Evolutionary conservation across 352 stramenopile genomes (phyloP).

Genomic region (Phytopythium mirpurense): DNA sequence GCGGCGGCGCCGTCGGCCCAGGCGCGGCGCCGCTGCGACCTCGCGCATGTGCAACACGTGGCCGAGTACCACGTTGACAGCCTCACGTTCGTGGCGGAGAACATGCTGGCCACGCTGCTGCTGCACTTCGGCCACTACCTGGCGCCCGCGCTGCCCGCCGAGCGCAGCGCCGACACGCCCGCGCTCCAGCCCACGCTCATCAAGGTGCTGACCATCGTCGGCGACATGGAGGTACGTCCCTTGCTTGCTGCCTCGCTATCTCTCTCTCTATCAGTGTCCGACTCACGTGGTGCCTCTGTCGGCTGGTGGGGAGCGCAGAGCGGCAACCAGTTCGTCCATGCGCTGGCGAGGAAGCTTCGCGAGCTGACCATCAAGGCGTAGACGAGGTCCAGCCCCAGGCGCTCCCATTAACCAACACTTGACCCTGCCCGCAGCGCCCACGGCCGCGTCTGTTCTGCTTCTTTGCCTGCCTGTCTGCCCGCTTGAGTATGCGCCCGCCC

Average conservation of each 20-base stretch:
- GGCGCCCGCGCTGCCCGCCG: slow-evolving; percentile 22
- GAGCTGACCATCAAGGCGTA: slow-evolving; percentile 41
- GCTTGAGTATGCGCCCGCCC: too few relatives aligned
- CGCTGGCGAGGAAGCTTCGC: slow-evolving; percentile 57
- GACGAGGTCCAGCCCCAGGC: too few relatives aligned
- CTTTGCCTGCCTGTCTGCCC: not conserved
- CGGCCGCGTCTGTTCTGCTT: not conserved
- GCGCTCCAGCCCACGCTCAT: slow-evolving; percentile 50
- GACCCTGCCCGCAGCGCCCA: not conserved
- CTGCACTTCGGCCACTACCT: slow-evolving; percentile 71
- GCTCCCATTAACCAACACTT: not conserved
- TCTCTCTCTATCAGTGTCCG: not conserved
- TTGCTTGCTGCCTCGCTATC: not conserved
- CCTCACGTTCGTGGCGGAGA: slow-evolving; percentile 71
- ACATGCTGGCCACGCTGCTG: slow-evolving; percentile 65
- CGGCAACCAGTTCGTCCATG: slow-evolving; percentile 59
- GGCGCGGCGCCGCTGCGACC: slow-evolving; percentile 5
- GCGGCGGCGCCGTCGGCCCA: slow-evolving; percentile 10
- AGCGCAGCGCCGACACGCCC: slow-evolving; percentile 5
- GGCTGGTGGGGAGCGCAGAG: slow-evolving; percentile 23
- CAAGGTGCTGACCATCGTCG: slow-evolving; percentile 62
- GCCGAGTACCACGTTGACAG: slow-evolving; percentile 78
- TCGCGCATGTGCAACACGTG: slow-evolving; percentile 33
- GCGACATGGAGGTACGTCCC: slow-evolving; percentile 55
- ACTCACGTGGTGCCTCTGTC: slow-evolving; percentile 2